phyloP scores from a whole-genome alignment of 352 stramenopile genomes.

The Phytophthora gonapodyides region DNA sequence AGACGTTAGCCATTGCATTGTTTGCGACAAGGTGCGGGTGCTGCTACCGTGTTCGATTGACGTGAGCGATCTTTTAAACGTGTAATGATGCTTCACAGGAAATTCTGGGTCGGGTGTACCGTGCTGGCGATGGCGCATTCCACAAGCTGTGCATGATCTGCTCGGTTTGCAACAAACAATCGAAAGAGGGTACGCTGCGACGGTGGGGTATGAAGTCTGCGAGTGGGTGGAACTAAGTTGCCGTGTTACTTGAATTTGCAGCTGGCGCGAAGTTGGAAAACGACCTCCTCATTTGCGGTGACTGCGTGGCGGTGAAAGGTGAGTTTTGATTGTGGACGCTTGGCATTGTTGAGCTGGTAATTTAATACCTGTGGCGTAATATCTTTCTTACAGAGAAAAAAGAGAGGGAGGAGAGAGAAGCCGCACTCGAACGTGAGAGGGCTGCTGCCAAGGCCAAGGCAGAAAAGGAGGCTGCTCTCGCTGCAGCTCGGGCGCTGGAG shows the following conservation, averaged over 20 bases:
- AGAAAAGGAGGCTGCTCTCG: conserved; percentile 58
- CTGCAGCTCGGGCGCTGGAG: conserved; percentile 46
- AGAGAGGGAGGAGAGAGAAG: conserved; percentile 56
- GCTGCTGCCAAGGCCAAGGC: conserved; percentile 48
- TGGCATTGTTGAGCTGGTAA: not conserved
- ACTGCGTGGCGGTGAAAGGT: conserved; percentile 59
- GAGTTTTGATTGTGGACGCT: conserved; percentile 2
- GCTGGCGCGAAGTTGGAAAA: conserved; percentile 55
- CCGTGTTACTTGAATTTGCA: conserved; percentile 23
- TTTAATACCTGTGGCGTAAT: not conserved
- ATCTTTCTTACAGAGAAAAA: conserved; percentile 44
- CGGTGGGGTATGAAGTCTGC: not conserved
- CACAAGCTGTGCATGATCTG: conserved; percentile 85
- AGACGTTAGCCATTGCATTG: conserved; percentile 67
- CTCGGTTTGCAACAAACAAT: conserved; percentile 67
- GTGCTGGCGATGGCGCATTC: conserved; percentile 62
- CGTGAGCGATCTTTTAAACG: not conserved
- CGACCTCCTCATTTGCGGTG: conserved; percentile 59
- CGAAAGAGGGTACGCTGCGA: conserved; percentile 54
- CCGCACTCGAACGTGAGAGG: conserved; percentile 45
- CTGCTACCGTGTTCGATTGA: not conserved
- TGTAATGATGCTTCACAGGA: conserved; percentile 35
- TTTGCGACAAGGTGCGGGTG: conserved; percentile 65
- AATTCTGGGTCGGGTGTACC: conserved; percentile 79
- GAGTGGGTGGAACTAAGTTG: not conserved